Base-by-base conservation (phyloP, 495 filamentous ascomycete species). In the Immersiella caudata region DNA sequence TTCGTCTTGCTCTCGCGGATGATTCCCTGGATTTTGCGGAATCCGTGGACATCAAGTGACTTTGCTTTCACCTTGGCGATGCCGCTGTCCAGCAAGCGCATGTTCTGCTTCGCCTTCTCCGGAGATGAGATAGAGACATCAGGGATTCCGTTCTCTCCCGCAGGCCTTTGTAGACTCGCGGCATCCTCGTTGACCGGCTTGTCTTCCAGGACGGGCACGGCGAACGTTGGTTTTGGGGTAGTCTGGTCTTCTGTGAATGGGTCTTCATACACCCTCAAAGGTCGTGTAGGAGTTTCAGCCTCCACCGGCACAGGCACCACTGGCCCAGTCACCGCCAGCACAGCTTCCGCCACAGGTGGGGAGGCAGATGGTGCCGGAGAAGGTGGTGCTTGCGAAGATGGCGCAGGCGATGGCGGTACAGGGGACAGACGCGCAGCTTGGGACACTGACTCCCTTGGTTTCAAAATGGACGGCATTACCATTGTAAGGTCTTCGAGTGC, bases 1-100 rank as follows among this genome's bases (percentile, higher is more conserved):
- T 76, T 73, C 14, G 83, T 71, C 66, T 87, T 87, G 67, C 88
- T 88, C 68, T 89, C 88, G 62, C 90, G 87, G 69, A 94, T 89
- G 66, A 97, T 84, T 26, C 87, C 85, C 75, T 96, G 94, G 11
- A 97, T 78, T 67, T 95, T 93, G 59, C 94, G 89, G 79, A 97
- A 96, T 61, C 91, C 93, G 69, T 93, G 91, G 6, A 93, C 91
- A 72, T 97, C 93, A 40, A 97, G 85, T 7, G 85, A 86, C 67
- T 86, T 84, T 11, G 86, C 84, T 36, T 85, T 86, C 61, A 97
- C 87, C 33, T 90, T 89, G 22, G 84, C 80, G 68, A 96, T 92
- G 58, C 90, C 92, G 69, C 91, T 95, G 46, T 86, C 84, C 2
- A 97, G 85, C 33, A 96, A 75, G 35, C 84, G 81, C 8, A 76